Evolutionary conservation across 2,329 filamentous ascomycete genomes (phyloP).

Genomic region (Neofusicoccum ribis): DNA sequence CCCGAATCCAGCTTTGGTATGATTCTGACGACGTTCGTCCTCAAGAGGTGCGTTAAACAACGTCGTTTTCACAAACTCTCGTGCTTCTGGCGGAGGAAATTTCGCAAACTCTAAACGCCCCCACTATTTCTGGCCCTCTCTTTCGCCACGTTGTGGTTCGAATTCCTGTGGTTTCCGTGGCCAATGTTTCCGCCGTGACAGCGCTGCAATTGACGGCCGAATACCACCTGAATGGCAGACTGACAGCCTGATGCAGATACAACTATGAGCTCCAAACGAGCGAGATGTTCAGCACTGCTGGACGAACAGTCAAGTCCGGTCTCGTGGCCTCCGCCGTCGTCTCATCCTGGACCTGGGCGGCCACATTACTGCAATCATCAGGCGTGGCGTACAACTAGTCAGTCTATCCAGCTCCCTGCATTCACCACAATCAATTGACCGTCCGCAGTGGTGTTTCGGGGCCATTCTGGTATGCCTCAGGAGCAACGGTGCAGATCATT

Average conservation of each 20-base stretch:
- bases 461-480: slow-evolving; percentile 66
- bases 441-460: slow-evolving; percentile 57
- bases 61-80: background rate
- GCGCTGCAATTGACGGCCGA: no score
- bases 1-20: slow-evolving; percentile 56
- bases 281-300: slow-evolving; percentile 90
- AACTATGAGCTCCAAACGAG: slow-evolving; percentile 82
- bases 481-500: slow-evolving; percentile 58
- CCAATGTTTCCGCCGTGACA: no score
- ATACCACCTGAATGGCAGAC: background rate
- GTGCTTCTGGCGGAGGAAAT: background rate
- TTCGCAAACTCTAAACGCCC: background rate
- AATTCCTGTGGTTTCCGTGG: no score
- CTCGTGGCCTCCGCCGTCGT: slow-evolving; percentile 88
- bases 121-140: background rate
- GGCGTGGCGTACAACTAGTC: slow-evolving; percentile 79
- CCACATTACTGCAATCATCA: slow-evolving; percentile 75
- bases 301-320: slow-evolving; percentile 84
- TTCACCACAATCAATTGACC: background rate
- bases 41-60: slow-evolving; percentile 56
- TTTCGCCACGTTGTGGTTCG: no score
- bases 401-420: slow-evolving; percentile 21
- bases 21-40: slow-evolving; percentile 70
- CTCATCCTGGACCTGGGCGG: slow-evolving; percentile 91
- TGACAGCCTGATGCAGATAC: slow-evolving; percentile 39